These are phyloP conservation scores for Beauveria australis DNA, from an alignment of 2,329 filamentous ascomycete species.

Conservation along the genomic window DNA sequence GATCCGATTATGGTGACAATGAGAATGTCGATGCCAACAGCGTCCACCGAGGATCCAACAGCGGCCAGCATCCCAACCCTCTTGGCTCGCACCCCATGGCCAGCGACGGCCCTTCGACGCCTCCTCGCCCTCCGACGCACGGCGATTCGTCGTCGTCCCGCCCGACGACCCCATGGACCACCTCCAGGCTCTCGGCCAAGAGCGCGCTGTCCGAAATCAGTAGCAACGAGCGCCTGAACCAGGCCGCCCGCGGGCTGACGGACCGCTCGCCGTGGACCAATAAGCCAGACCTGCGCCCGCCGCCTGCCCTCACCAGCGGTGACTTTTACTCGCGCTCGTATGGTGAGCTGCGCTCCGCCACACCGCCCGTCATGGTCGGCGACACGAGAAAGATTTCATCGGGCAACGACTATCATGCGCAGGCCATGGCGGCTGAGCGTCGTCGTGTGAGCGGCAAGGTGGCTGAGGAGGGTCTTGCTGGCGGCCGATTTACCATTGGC, in stretches of 20 bases:
- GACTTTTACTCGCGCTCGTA: conserved; percentile 50
- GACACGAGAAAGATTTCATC: conserved; percentile 46
- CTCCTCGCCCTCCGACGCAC: neutral
- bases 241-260: conserved; percentile 37
- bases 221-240: conserved; percentile 35
- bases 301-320: conserved; percentile 42
- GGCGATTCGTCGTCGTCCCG: neutral
- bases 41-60: conserved; percentile 14
- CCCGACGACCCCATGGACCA: conserved; percentile 11
- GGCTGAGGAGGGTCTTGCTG: conserved; percentile 59
- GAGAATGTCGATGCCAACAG: conserved; percentile 19
- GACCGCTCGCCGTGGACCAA: conserved; percentile 19
- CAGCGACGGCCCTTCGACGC: neutral
- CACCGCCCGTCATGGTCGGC: conserved; percentile 46
- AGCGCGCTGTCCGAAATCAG: conserved; percentile 37
- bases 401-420: conserved; percentile 46
- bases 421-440: conserved; percentile 29
- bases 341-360: conserved; percentile 45
- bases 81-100: conserved; percentile 41
- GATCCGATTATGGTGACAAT: conserved; percentile 32
- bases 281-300: conserved; percentile 21
- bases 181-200: conserved; percentile 12
- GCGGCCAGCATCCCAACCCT: conserved; percentile 40
- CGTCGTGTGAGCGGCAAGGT: conserved; percentile 66
- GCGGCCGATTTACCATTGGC: conserved; percentile 13